These are phyloP conservation scores for Cyclanthera cordifolia DNA, from an alignment of 306 rosid genomes.

Conservation along the genomic window DNA sequence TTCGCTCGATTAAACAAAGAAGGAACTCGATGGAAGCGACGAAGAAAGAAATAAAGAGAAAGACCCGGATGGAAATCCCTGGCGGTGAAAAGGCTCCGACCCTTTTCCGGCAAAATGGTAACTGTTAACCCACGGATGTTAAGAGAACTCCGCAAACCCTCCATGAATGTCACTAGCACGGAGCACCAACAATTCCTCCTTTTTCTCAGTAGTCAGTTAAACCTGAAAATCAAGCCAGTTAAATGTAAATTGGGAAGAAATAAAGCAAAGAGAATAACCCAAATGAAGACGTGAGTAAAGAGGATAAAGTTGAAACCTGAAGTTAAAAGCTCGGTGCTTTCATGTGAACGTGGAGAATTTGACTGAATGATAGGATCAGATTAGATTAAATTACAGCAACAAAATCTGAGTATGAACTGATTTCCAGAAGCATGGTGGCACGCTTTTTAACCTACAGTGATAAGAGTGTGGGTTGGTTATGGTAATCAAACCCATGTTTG, in stretches of 20 bases:
- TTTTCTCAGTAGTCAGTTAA: no score
- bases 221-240: neutral
- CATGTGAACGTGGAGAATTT: neutral
- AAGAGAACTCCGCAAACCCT: constrained; percentile 43
- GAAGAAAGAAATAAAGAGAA: neutral
- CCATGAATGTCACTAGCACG: constrained; percentile 27
- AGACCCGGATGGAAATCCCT: constrained; percentile 56
- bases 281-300: neutral
- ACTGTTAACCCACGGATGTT: constrained; percentile 27
- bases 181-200: neutral
- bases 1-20: neutral
- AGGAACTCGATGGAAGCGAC: neutral
- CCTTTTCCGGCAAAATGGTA: constrained; percentile 45
- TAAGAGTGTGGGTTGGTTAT: no score
- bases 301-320: neutral
- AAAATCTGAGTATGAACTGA: neutral
- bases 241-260: neutral
- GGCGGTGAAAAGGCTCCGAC: constrained; percentile 54
- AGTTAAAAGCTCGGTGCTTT: neutral
- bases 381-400: neutral
- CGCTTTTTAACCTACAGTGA: neutral
- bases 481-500: no score
- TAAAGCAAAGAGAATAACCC: neutral
- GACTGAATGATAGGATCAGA: neutral
- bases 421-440: neutral